Conservation (phyloP, 2,329 filamentous ascomycete species). For the Fusarium subglutinans region DNA sequence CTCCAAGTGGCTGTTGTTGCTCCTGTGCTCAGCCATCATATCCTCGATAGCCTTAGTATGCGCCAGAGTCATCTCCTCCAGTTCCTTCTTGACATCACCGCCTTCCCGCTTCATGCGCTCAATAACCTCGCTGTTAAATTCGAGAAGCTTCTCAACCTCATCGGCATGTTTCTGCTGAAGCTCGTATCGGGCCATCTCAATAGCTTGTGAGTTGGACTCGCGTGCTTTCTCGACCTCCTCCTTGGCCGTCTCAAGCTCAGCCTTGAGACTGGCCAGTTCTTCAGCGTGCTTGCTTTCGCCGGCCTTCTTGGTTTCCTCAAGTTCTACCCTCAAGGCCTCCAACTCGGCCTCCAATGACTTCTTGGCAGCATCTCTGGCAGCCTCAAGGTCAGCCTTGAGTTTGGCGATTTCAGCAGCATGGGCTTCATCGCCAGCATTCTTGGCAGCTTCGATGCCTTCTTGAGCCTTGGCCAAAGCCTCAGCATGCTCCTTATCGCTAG, state of each 20-base stretch:
- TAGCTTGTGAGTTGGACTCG: constrained; percentile 53
- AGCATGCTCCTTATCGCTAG: constrained; percentile 46
- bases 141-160: constrained; percentile 59
- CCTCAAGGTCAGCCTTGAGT: constrained; percentile 46
- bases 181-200: constrained; percentile 57
- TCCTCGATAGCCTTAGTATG: constrained; percentile 53
- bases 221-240: constrained; percentile 58
- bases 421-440: constrained; percentile 44
- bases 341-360: constrained; percentile 50
- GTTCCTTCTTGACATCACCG: constrained; percentile 51
- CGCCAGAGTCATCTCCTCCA: constrained; percentile 53
- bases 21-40: constrained; percentile 52
- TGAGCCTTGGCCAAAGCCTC: constrained; percentile 45
- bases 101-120: constrained; percentile 53
- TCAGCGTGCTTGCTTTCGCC: constrained; percentile 47
- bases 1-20: constrained; percentile 46
- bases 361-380: constrained; percentile 44
- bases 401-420: constrained; percentile 45
- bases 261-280: constrained; percentile 48
- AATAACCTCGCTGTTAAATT: constrained; percentile 54
- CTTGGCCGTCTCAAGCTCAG: constrained; percentile 36
- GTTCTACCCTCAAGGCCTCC: constrained; percentile 52
- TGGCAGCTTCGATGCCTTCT: constrained; percentile 44
- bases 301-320: constrained; percentile 56
- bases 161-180: constrained; percentile 57